phyloP scores from a whole-genome alignment of 2,329 filamentous ascomycete genomes.

The Thelonectria rubi region DNA sequence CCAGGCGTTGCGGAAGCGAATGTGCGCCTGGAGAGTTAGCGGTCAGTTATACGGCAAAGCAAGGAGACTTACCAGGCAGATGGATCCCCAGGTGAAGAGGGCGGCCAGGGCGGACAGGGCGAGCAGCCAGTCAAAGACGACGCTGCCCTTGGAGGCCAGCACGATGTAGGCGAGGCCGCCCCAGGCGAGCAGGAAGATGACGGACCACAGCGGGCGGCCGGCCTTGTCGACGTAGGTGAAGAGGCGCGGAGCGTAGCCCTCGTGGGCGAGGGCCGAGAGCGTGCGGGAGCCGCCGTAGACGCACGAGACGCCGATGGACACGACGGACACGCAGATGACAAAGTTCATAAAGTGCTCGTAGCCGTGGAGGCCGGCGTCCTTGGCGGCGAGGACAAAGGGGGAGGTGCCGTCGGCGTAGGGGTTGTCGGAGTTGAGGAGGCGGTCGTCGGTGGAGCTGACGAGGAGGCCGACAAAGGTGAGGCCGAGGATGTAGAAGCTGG shows the following conservation, averaged over 20 bases:
- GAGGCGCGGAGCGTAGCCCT: conserved; percentile 63
- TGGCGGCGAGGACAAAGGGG: conserved; percentile 60
- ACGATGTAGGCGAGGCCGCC: conserved; percentile 60
- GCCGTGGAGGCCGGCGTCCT: conserved; percentile 57
- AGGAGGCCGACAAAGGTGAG: conserved; percentile 60
- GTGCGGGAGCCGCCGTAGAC: conserved; percentile 66
- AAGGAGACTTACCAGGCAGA: conserved; percentile 59
- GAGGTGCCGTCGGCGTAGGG: conserved; percentile 50
- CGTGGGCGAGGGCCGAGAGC: conserved; percentile 63
- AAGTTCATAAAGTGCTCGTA: conserved; percentile 63
- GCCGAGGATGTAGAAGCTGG: conserved; percentile 57
- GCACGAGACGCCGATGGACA: conserved; percentile 63
- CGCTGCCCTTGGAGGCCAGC: conserved; percentile 54
- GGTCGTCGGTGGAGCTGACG: conserved; percentile 53
- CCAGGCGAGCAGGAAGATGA: conserved; percentile 56
- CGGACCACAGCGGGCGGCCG: conserved; percentile 60
- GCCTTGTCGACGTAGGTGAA: conserved; percentile 64
- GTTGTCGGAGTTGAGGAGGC: conserved; percentile 51
- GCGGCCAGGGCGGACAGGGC: conserved; percentile 70
- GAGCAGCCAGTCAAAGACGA: conserved; percentile 71
- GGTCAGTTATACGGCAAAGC: rapidly evolving
- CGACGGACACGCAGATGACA: conserved; percentile 62
- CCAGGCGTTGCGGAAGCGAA: conserved; percentile 74
- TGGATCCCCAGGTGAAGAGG: conserved; percentile 72
- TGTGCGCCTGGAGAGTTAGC: conserved; percentile 52